These are phyloP conservation scores for Candida albicans DNA, from an alignment of 1,139 yeast species.

Conservation along the genomic window DNA sequence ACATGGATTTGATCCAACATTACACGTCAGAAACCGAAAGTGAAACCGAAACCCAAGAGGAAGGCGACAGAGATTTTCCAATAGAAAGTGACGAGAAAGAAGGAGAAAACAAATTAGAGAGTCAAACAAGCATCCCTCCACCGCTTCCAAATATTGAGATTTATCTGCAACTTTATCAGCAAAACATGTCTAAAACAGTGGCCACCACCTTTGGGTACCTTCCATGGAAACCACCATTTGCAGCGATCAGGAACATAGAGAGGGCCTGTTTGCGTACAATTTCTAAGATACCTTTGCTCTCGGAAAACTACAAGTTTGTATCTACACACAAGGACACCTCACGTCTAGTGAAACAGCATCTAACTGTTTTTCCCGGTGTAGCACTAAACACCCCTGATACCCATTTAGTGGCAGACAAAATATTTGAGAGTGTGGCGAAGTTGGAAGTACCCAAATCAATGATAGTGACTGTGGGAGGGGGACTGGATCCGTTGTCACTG, in stretches of 20 bases:
- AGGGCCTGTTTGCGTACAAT: slow-evolving; percentile 3
- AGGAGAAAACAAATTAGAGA: neutral
- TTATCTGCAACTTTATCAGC: slow-evolving; percentile 14
- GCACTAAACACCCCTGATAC: neutral
- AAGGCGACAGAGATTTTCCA: neutral
- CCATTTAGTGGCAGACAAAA: neutral
- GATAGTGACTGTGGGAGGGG: slow-evolving; percentile 2
- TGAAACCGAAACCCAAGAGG: slow-evolving; percentile 4
- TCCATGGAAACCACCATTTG: slow-evolving; percentile 12
- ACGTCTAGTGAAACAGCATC: slow-evolving; percentile 9
- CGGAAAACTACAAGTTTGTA: slow-evolving; percentile 9
- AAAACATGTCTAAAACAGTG: slow-evolving; percentile 5
- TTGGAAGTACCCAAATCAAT: slow-evolving; percentile 1
- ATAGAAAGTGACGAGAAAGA: neutral
- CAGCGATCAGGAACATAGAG: slow-evolving; percentile 4
- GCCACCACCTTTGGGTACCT: slow-evolving; percentile 8
- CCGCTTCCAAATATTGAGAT: slow-evolving; percentile 9
- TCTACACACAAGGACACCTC: slow-evolving; percentile 8
- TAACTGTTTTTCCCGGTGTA: slow-evolving; percentile 5
- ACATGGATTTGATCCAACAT: slow-evolving; percentile 14
- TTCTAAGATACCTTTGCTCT: slow-evolving; percentile 6
- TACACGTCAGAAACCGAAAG: slow-evolving; percentile 13
- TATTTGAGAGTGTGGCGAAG: neutral
- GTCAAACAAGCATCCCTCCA: slow-evolving; percentile 1
- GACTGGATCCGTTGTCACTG: neutral